Percentiles rank a stretch among this genome's conserved stretches.
Evolutionary conservation across 2,329 filamentous ascomycete species (phyloP).

Genomic region (Ceratocystis destructans): DNA sequence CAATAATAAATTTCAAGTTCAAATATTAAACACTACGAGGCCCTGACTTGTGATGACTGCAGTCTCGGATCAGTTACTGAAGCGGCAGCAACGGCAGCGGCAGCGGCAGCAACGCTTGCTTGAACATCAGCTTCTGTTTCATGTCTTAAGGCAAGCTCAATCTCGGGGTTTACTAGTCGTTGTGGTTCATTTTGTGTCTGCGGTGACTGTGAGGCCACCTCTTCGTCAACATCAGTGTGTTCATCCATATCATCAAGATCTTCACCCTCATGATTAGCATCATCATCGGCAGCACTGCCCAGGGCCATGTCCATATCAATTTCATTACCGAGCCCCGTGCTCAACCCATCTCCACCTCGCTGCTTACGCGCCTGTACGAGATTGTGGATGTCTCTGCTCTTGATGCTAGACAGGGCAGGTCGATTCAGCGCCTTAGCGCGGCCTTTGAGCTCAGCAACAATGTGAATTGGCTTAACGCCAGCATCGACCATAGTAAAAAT

Average conservation of each 20-base stretch:
- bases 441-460: slow-evolving; percentile 16
- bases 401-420: slow-evolving; percentile 15
- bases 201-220: neutral
- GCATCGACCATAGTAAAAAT: slow-evolving; percentile 19
- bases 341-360: neutral
- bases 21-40: neutral
- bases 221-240: neutral
- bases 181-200: neutral
- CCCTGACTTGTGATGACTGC: neutral
- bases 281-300: neutral
- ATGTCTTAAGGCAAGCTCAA: neutral
- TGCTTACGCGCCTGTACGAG: slow-evolving; percentile 18
- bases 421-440: slow-evolving; percentile 10
- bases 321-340: neutral
- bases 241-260: slow-evolving; percentile 6
- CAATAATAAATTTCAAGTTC: neutral
- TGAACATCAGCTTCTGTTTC: neutral
- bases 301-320: slow-evolving; percentile 13
- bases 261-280: neutral
- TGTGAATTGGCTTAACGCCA: slow-evolving; percentile 18
- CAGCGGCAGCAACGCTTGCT: neutral
- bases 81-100: neutral
- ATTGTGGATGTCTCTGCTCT: slow-evolving; percentile 18
- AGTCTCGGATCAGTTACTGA: neutral
- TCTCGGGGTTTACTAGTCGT: neutral